A percentile compares a stretch with the other conserved stretches of the same genome.
phyloP scores from a whole-genome alignment of 139 green algal genomes.

The Picochlorum sp. region DNA sequence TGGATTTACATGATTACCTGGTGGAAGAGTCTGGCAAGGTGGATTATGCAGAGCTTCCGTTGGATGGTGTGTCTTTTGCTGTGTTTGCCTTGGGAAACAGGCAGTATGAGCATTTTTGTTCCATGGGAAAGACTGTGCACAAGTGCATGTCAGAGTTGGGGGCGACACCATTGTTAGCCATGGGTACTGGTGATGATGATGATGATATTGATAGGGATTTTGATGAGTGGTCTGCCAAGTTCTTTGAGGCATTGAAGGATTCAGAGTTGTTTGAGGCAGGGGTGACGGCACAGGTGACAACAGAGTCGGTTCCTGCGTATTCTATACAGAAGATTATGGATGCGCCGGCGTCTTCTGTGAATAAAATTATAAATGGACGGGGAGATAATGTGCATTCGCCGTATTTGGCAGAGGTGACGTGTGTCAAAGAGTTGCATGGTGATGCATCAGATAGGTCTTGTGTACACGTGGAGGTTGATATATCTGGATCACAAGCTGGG shows the following conservation, averaged over 20 bases:
- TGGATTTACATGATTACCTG: conserved; percentile 80
- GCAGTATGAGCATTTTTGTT: conserved; percentile 98
- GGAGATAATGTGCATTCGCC: conserved; percentile 19
- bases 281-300: neutral
- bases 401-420: conserved; percentile 45
- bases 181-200: conserved; percentile 89
- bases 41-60: conserved; percentile 18
- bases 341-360: neutral
- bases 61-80: conserved; percentile 54
- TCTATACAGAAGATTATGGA: conserved; percentile 37
- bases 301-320: conserved; percentile 31
- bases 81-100: conserved; percentile 96
- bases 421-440: conserved; percentile 74
- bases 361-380: conserved; percentile 15
- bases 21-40: conserved; percentile 28
- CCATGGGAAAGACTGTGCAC: conserved; percentile 68
- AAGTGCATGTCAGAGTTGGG: conserved; percentile 63
- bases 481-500: conserved; percentile 21
- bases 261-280: conserved; percentile 31
- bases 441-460: conserved; percentile 68
- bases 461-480: conserved; percentile 90
- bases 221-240: conserved; percentile 66
- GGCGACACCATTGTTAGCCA: conserved; percentile 44
- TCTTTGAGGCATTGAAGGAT: conserved; percentile 52
- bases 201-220: conserved; percentile 91